Base-by-base conservation (phyloP, 768 basidiomycete genomes). In the Hortiboletus campestris region DNA sequence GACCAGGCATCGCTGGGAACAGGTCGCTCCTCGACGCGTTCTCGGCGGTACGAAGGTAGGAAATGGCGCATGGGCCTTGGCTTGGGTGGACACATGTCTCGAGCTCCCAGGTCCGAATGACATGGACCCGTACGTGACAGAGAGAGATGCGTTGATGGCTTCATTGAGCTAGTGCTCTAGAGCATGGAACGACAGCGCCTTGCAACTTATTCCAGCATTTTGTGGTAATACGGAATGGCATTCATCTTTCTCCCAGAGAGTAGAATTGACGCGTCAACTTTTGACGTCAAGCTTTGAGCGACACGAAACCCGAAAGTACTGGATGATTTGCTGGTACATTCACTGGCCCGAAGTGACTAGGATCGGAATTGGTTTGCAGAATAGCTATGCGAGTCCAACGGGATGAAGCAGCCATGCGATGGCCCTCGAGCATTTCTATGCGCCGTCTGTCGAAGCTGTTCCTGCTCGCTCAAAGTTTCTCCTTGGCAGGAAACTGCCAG, bases 11-110 rank as follows among this genome's bases (percentile, higher is more conserved):
- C 79, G 79, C 17, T 84, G 87, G 84, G 85, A 87, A 59, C 72
- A 72, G 2, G 50, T 87, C 10, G 79, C 82, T 9, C 79, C 82
- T 57, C 75, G 74, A 34, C 70, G 63, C 2, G 72, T 89, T 20
- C 73, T 89, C 9, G 89, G 88, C 0, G 88, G 88, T 3, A 81
- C 85, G 0, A 89, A 88, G 68, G 82, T 81, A 2, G 91, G 92
- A 8, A 84, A 87, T 62, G 84, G 82, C 0, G 89, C 87, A 5
- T 93, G 91, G 92, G 89, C 80, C 0, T 68, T 93, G 47, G 87
- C 88, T 5, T 90, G 87, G 83, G 77, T 91, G 19, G 91, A 91
- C 56, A 79, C 77, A 0, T 70, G 72, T 35, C 74, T 80, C 62
- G 76, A 79, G 51, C 46, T 76, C 2, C 63, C 62, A 1, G 43